Conservation (phyloP, 2,329 filamentous ascomycete species). For the Talaromyces sp. region DNA sequence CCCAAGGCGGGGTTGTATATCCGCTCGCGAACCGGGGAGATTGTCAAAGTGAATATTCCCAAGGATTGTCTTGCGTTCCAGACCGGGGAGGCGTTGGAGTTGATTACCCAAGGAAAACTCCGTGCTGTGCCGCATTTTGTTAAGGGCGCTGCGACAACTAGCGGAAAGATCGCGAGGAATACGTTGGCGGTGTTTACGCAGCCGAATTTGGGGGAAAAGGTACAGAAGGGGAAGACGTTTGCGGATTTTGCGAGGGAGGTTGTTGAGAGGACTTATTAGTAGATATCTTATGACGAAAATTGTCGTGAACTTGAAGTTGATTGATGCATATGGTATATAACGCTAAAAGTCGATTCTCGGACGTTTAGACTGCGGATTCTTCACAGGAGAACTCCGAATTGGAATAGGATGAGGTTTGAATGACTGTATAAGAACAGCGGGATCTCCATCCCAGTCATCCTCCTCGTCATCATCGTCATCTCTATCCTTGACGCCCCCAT, state of each 20-base stretch:
- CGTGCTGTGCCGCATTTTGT: constrained; percentile 97
- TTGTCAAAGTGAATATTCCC: constrained; percentile 90
- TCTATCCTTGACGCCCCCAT: neutral
- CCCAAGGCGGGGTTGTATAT: constrained; percentile 90
- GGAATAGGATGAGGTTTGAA: constrained; percentile 1
- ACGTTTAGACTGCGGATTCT: constrained; percentile 10
- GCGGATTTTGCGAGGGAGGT: constrained; percentile 74
- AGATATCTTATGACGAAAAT: neutral
- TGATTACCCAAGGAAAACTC: constrained; percentile 88
- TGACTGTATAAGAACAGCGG: neutral
- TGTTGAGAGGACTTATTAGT: constrained; percentile 68
- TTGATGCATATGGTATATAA: constrained; percentile 2
- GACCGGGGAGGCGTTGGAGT: constrained; percentile 86
- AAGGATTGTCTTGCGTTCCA: constrained; percentile 92
- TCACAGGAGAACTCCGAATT: neutral
- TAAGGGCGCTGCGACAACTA: constrained; percentile 64
- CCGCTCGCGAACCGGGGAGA: constrained; percentile 74
- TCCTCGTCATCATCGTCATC: neutral
- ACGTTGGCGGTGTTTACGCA: constrained; percentile 96
- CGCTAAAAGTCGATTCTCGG: constrained; percentile 5
- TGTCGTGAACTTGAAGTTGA: neutral
- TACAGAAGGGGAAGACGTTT: constrained; percentile 73
- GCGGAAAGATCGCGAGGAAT: constrained; percentile 67
- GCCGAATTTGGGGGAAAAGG: constrained; percentile 75
- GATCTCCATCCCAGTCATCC: neutral